phyloP scores from a whole-genome alignment of 1,284 basidiomycete species.

The Cryptococcus deneoformans region DNA sequence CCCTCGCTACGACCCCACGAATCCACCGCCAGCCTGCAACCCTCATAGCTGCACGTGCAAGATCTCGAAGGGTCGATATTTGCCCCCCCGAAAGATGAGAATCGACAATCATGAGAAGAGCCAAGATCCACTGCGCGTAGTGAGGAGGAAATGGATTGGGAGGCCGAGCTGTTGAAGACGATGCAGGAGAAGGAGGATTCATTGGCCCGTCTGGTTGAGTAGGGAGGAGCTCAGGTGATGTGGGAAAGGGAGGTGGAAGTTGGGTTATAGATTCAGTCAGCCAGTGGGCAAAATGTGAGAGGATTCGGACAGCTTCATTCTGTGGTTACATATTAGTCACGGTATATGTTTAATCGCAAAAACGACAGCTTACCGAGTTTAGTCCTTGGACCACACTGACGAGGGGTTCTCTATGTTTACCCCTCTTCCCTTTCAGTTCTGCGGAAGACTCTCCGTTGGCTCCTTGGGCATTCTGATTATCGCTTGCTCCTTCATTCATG shows the following conservation, averaged over 20 bases:
- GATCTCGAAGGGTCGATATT: slow-evolving; percentile 68
- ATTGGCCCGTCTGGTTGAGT: slow-evolving; percentile 9
- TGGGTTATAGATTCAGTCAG: slow-evolving; percentile 14
- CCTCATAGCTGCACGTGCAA: slow-evolving; percentile 69
- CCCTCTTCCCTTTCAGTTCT: slow-evolving; percentile 11
- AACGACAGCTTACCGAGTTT: slow-evolving; percentile 15
- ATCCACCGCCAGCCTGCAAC: slow-evolving; percentile 53
- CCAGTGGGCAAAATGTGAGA: slow-evolving; percentile 27
- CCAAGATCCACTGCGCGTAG: slow-evolving; percentile 81
- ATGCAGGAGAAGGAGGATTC: background rate
- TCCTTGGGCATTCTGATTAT: slow-evolving; percentile 2
- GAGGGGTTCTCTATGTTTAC: slow-evolving; percentile 30
- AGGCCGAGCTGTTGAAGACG: background rate
- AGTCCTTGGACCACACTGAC: slow-evolving; percentile 25
- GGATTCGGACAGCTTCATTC: slow-evolving; percentile 19
- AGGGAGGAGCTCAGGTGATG: slow-evolving; percentile 12
- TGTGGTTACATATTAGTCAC: slow-evolving; percentile 5
- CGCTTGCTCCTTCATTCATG: slow-evolving; percentile 18
- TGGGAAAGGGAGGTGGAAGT: slow-evolving; percentile 9
- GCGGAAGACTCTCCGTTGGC: background rate
- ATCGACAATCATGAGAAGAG: slow-evolving; percentile 70
- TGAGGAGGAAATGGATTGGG: slow-evolving; percentile 22
- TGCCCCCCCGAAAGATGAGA: slow-evolving; percentile 71
- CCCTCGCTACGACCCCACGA: slow-evolving; percentile 19
- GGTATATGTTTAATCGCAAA: background rate